Evolutionary conservation across 768 basidiomycete genomes (phyloP), one percentile per base, ranked within the genome.

Genomic region (Tricholoma terreum): DNA sequence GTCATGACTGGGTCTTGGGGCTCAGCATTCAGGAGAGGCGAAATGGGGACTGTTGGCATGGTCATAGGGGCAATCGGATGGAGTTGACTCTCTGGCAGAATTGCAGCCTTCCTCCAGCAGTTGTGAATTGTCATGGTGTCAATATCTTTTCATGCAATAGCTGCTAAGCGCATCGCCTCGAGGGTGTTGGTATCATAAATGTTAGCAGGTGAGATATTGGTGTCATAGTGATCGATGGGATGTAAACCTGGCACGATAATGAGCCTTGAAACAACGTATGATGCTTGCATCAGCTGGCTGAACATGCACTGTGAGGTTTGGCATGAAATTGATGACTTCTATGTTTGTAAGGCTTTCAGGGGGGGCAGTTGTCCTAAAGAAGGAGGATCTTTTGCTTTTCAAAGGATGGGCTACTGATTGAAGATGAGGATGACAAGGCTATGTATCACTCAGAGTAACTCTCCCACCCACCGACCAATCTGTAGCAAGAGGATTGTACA

Each of bases 221-320:
- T 49, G 46, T 74, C 65, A 50, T 73, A 70, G 15, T 52, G 52
- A 58, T 74, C 65, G 40, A 76, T 64, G 24, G 73, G 61, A 58
- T 22, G 21, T 43, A 14, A 43, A 43, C 15, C 14, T n/a, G 21
- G 42, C 42, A 43, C 42, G 14, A 43, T 43, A 43, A 43, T 43
- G 42, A 43, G 42, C 42, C 21, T 43, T 43, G 42, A 43, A 43
- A 43, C 42, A 43, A n/a, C 14, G 42, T n/a, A 38, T 38, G 36
- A 38, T 38, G n/a, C 36, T n/a, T 38, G 36, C n/a, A n/a, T n/a
- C n/a, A n/a, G n/a, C 42, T 69, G 69, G 69, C 42, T 74, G 71
- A 2, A 73, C 53, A 55, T 67, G 64, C 0, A 63, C 21, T 9
- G 67, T 74, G 11, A 74, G 61, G 27, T 73, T 73, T 14, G 71